Evolutionary conservation across 352 stramenopile species (phyloP).

Genomic region (Globisporangium sylvaticum): DNA sequence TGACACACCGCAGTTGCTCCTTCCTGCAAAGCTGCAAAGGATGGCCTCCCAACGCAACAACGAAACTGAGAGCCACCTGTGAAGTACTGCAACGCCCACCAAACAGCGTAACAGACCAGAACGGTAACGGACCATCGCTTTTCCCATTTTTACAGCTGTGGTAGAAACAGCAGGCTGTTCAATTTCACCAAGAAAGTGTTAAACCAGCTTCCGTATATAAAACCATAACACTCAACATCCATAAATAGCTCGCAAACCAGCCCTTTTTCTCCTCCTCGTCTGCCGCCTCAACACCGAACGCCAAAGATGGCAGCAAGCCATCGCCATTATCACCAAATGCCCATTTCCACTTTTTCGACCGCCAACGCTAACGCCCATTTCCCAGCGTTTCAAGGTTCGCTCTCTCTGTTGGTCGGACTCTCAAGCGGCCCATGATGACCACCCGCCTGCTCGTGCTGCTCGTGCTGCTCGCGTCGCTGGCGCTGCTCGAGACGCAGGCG

Average conservation of each 20-base stretch:
- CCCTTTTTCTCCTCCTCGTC: conserved; percentile 1
- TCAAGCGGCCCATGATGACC: background rate
- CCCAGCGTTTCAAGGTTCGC: background rate
- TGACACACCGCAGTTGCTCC: background rate
- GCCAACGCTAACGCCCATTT: background rate
- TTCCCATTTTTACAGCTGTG: background rate
- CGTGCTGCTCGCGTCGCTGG: background rate
- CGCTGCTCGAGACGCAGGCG: background rate
- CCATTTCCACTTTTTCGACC: background rate
- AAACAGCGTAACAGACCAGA: background rate
- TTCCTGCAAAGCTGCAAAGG: background rate
- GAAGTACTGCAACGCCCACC: background rate
- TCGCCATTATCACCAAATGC: background rate
- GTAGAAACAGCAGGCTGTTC: background rate
- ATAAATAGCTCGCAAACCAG: background rate
- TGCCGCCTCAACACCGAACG: background rate
- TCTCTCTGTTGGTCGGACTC: background rate
- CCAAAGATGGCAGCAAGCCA: background rate
- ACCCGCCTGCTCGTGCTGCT: background rate
- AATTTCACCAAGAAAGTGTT: background rate
- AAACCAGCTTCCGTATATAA: background rate
- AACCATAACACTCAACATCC: background rate
- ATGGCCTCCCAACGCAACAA: background rate
- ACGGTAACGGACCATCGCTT: background rate
- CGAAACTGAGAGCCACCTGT: background rate